Conservation (phyloP, 345 rosid species). For the Salix brachista region DNA sequence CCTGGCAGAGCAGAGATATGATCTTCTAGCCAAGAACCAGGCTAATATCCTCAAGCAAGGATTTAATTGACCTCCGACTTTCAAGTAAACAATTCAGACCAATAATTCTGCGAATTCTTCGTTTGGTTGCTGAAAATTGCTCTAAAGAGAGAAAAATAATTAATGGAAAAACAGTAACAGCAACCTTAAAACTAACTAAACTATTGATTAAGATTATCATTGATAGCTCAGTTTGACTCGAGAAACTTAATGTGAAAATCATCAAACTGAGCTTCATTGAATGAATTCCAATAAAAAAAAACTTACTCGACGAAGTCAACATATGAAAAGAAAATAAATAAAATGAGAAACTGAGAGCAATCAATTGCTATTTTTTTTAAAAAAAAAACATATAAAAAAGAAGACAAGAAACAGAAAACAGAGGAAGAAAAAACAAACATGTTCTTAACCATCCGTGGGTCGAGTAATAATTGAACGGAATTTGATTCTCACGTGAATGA, state of each 20-base stretch:
- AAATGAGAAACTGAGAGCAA: background rate
- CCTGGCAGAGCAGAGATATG: background rate
- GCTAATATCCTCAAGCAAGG: too few relatives aligned
- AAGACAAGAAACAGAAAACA: background rate
- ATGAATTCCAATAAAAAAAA: background rate
- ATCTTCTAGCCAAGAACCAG: too few relatives aligned
- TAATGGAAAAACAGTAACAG: background rate
- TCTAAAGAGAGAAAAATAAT: background rate
- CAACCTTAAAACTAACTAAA: background rate
- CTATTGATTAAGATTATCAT: background rate
- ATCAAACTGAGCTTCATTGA: background rate
- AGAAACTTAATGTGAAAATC: background rate
- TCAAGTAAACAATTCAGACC: background rate
- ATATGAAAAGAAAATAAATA: background rate
- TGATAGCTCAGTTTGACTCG: background rate
- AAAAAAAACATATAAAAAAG: background rate
- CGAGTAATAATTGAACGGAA: background rate
- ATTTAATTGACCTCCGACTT: background rate
- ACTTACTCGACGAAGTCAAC: background rate
- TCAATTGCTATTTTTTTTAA: background rate
- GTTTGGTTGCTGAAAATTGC: background rate
- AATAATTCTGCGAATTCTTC: background rate
- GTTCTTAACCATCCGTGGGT: background rate
- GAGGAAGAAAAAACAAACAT: constrained; percentile 17
- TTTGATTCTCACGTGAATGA: background rate